phyloP scores from a whole-genome alignment of 805 yeast genomes.

The Metschnikowia proteae region DNA sequence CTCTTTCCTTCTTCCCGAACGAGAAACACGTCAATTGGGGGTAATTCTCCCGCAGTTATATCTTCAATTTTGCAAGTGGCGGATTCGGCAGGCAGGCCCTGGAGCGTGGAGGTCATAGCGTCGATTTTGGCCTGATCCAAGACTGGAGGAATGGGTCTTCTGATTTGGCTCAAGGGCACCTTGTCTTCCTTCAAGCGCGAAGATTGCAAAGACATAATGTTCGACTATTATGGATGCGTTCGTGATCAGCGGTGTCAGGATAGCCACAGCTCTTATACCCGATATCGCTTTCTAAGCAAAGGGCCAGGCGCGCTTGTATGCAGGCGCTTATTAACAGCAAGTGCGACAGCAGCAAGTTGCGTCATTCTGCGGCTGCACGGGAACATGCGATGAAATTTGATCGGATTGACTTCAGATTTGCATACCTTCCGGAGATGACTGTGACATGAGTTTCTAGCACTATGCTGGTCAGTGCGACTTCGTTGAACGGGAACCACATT shows the following conservation, averaged over 20 bases:
- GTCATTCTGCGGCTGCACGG: not conserved
- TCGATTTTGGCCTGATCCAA: slow-evolving; percentile 70
- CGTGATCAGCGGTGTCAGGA: not conserved
- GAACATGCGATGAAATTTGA: not conserved
- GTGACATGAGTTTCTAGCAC: no score
- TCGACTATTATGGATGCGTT: not conserved
- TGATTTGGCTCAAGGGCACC: slow-evolving; percentile 64
- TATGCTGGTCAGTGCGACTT: no score
- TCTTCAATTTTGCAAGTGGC: slow-evolving; percentile 53
- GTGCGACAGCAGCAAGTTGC: not conserved
- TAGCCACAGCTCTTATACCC: not conserved
- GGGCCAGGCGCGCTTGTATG: not conserved
- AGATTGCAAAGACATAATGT: slow-evolving; percentile 43
- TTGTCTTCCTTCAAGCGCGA: slow-evolving; percentile 50
- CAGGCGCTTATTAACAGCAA: slow-evolving; percentile 1
- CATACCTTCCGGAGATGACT: no score
- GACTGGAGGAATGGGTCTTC: slow-evolving; percentile 84
- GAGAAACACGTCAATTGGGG: slow-evolving; percentile 75
- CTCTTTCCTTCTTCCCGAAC: slow-evolving; percentile 60
- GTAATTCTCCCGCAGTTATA: slow-evolving; percentile 60
- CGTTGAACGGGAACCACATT: no score
- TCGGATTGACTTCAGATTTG: no score
- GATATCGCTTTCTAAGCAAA: not conserved
- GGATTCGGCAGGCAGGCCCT: slow-evolving; percentile 62
- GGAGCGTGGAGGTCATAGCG: slow-evolving; percentile 70